Evolutionary conservation across 1,284 basidiomycete species (phyloP).

Genomic region (Trichosporon inkin): DNA sequence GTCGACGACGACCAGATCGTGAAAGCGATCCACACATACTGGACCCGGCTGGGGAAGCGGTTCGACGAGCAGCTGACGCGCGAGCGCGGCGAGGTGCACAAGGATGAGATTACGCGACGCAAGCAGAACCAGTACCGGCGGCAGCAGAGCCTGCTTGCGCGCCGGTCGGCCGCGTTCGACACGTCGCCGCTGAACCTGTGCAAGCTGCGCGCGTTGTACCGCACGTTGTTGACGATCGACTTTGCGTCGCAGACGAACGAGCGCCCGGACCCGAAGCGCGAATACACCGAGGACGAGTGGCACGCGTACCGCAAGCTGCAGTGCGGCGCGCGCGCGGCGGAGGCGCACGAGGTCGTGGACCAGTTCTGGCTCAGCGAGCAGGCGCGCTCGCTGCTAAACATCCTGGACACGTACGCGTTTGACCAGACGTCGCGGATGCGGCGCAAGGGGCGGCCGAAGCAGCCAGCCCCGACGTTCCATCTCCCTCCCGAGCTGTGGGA

Average conservation of each 20-base stretch:
- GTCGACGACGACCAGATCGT: conserved; percentile 36
- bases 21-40: conserved; percentile 43
- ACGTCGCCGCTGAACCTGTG: conserved; percentile 43
- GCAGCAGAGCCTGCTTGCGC: conserved; percentile 45
- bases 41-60: conserved; percentile 42
- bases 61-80: conserved; percentile 42
- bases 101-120: conserved; percentile 42
- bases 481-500: conserved; percentile 44
- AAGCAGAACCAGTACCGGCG: conserved; percentile 48
- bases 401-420: conserved; percentile 37
- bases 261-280: conserved; percentile 37
- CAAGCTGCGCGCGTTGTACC: conserved; percentile 43
- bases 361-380: conserved; percentile 41
- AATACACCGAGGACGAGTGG: conserved; percentile 46
- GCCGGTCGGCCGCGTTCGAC: conserved; percentile 42
- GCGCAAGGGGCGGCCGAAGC: conserved; percentile 45
- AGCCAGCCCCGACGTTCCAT: conserved; percentile 46
- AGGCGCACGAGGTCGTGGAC: conserved; percentile 47
- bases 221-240: conserved; percentile 48
- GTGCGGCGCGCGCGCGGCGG: conserved; percentile 25
- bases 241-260: conserved; percentile 44
- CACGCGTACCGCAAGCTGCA: conserved; percentile 40
- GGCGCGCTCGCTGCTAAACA: conserved; percentile 33
- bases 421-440: conserved; percentile 32
- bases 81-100: conserved; percentile 41